Conservation (phyloP, 2,329 filamentous ascomycete species). For the Rhinocladiella mackenziei region DNA sequence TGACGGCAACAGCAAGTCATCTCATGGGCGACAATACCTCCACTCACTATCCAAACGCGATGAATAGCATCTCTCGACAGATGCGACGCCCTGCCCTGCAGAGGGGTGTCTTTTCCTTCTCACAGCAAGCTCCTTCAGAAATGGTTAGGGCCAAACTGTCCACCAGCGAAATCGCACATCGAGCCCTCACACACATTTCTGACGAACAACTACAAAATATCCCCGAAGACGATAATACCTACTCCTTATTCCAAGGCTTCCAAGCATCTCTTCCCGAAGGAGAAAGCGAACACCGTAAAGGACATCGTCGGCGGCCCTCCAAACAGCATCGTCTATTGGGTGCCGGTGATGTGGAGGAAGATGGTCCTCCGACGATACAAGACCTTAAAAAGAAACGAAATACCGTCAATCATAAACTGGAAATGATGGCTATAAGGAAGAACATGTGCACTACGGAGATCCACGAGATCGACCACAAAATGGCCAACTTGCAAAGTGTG, state of each 20-base stretch:
- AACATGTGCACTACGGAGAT: slow-evolving; percentile 98
- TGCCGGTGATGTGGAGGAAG: slow-evolving; percentile 55
- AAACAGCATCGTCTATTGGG: slow-evolving; percentile 71
- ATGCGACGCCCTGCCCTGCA: slow-evolving; percentile 79
- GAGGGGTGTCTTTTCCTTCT: slow-evolving; percentile 84
- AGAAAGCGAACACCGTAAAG: slow-evolving; percentile 60
- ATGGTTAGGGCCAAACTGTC: slow-evolving; percentile 89
- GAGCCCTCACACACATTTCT: slow-evolving; percentile 79
- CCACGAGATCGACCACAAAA: slow-evolving; percentile 92
- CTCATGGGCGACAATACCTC: slow-evolving; percentile 64
- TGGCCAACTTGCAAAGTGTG: slow-evolving; percentile 89
- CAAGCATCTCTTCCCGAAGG: slow-evolving; percentile 79
- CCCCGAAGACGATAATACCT: slow-evolving; percentile 77
- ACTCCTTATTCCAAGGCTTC: slow-evolving; percentile 95
- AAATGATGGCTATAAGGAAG: slow-evolving; percentile 88
- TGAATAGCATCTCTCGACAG: slow-evolving; percentile 85
- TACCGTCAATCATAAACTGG: slow-evolving; percentile 74
- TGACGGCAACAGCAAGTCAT: slow-evolving; percentile 87
- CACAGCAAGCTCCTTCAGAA: slow-evolving; percentile 87
- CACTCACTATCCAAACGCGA: slow-evolving; percentile 76
- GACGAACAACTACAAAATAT: slow-evolving; percentile 88
- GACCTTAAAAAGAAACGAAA: slow-evolving; percentile 77
- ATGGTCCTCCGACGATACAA: slow-evolving; percentile 63
- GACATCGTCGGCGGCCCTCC: slow-evolving; percentile 64
- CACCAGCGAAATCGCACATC: slow-evolving; percentile 86